phyloP scores from a whole-genome alignment of 2,329 filamentous ascomycete species.

The Verticillium nubilum region DNA sequence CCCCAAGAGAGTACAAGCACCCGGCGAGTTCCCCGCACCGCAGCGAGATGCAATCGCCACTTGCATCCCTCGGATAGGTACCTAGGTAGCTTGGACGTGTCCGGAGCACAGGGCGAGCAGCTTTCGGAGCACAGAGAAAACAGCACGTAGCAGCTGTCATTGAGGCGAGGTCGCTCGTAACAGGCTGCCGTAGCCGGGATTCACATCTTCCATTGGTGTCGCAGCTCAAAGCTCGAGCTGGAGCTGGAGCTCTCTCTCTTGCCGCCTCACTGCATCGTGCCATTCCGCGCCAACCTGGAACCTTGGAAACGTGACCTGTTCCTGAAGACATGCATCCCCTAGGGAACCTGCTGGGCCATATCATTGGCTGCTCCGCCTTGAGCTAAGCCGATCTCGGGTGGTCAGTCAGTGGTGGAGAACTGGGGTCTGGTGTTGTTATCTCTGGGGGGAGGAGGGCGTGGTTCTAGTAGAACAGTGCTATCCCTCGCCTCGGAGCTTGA shows the following conservation, averaged over 20 bases:
- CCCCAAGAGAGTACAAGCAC: background rate
- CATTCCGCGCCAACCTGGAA: background rate
- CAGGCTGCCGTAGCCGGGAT: too few relatives aligned
- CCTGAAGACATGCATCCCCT: conserved; percentile 19
- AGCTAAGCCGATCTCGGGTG: conserved; percentile 19
- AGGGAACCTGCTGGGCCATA: conserved; percentile 19
- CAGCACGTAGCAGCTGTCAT: too few relatives aligned
- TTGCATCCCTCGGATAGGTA: too few relatives aligned
- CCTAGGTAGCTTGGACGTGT: too few relatives aligned
- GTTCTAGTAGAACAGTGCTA: background rate
- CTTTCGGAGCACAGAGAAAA: too few relatives aligned
- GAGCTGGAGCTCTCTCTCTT: background rate
- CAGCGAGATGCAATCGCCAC: background rate
- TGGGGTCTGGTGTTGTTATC: conserved; percentile 9
- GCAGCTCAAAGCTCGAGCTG: background rate
- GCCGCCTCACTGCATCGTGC: background rate
- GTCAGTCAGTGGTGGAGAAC: conserved; percentile 12
- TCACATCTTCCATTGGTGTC: too few relatives aligned
- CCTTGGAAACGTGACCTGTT: conserved; percentile 1
- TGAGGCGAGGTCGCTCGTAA: too few relatives aligned
- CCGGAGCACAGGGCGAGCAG: too few relatives aligned
- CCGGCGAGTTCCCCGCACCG: background rate
- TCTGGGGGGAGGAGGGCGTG: conserved; percentile 2
- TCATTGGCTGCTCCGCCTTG: conserved; percentile 15
- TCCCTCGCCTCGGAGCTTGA: background rate